Conservation (phyloP, 2,329 filamentous ascomycete genomes). For the Sarocladiaceae sp. region DNA sequence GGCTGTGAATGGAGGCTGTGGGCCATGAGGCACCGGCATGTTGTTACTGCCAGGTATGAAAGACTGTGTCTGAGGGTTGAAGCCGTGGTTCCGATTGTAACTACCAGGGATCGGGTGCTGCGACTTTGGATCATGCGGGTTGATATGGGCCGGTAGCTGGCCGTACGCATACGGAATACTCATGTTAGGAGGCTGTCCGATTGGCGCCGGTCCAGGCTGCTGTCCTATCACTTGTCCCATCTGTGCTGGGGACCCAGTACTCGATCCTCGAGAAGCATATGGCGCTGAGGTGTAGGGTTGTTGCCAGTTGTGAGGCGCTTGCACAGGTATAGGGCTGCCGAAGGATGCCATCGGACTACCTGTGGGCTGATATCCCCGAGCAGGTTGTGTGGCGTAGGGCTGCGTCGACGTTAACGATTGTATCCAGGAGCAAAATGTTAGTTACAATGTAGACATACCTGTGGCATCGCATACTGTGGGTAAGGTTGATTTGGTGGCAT, state of each 20-base stretch:
- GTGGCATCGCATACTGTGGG: conserved; percentile 39
- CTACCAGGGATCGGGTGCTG: conserved; percentile 82
- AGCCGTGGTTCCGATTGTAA: conserved; percentile 70
- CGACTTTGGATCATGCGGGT: conserved; percentile 64
- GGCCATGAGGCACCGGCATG: conserved; percentile 41
- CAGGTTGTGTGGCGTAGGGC: neutral
- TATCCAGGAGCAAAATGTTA: too few relatives aligned
- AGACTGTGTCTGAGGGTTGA: conserved; percentile 90
- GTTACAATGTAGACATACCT: conserved; percentile 33
- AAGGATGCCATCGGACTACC: conserved; percentile 31
- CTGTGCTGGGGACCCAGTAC: neutral
- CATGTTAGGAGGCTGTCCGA: conserved; percentile 23
- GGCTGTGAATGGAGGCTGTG: conserved; percentile 41
- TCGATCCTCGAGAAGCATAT: conserved; percentile 20
- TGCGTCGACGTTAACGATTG: too few relatives aligned
- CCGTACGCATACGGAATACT: conserved; percentile 66
- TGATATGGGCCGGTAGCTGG: conserved; percentile 65
- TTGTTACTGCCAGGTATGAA: conserved; percentile 64
- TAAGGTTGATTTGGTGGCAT: conserved; percentile 31
- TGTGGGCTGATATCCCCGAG: conserved; percentile 3
- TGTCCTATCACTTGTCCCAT: too few relatives aligned
- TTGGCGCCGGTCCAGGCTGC: conserved; percentile 18
- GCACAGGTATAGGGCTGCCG: conserved; percentile 24
- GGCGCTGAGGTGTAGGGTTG: conserved; percentile 25
- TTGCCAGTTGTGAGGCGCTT: conserved; percentile 31